phyloP scores from a whole-genome alignment of 148 eudicot genomes.

The Arbutus unedo region DNA sequence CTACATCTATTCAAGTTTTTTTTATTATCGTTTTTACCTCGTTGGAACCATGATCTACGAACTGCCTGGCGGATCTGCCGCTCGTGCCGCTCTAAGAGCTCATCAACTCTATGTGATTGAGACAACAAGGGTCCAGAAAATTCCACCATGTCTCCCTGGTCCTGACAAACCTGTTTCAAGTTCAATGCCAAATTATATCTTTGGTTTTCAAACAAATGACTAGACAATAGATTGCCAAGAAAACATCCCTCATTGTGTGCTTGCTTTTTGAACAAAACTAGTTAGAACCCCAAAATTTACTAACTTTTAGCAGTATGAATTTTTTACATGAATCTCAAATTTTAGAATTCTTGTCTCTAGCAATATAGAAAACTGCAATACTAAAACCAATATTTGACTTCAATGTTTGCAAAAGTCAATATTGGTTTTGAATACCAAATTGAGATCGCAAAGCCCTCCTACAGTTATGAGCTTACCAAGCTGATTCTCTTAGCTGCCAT shows the following conservation, averaged over 20 bases:
- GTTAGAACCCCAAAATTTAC: neutral
- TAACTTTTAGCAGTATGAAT: neutral
- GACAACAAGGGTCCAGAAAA: constrained; percentile 85
- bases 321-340: neutral
- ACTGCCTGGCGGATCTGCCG: constrained; percentile 90
- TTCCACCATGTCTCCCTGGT: constrained; percentile 70
- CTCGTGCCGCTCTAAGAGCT: constrained; percentile 80
- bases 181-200: constrained; percentile 1
- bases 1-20: neutral
- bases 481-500: constrained; percentile 53
- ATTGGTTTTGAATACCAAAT: neutral
- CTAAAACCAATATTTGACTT: neutral
- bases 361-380: neutral
- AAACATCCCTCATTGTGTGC: neutral
- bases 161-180: constrained; percentile 46
- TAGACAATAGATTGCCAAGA: neutral
- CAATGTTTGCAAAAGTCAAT: neutral
- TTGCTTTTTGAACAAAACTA: neutral
- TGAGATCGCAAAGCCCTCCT: neutral
- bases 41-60: constrained; percentile 88
- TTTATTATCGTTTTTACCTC: constrained; percentile 41
- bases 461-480: constrained; percentile 56
- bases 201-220: neutral
- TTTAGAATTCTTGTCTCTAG: neutral
- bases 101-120: constrained; percentile 66